phyloP scores from a whole-genome alignment of 2,329 filamentous ascomycete genomes.

The Fusarium agapanthi region DNA sequence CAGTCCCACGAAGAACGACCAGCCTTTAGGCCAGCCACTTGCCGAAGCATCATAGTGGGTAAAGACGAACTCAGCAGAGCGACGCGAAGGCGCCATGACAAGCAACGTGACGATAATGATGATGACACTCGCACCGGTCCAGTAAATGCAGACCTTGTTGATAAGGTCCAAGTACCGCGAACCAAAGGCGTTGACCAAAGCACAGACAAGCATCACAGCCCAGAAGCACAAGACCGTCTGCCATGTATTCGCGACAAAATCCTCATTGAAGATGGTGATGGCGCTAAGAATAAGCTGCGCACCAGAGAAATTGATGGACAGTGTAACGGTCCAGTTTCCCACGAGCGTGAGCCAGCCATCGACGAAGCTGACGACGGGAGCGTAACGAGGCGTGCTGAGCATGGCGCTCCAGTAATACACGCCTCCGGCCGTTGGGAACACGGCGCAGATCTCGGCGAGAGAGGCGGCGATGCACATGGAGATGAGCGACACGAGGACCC shows the following conservation, averaged over 20 bases:
- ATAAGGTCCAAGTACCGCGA: conserved; percentile 68
- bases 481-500: conserved; percentile 70
- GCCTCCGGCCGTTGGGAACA: conserved; percentile 68
- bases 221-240: conserved; percentile 81
- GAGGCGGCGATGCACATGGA: conserved; percentile 77
- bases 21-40: conserved; percentile 73
- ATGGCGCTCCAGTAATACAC: conserved; percentile 80
- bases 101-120: conserved; percentile 77
- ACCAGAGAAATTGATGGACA: conserved; percentile 76
- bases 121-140: conserved; percentile 74
- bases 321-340: conserved; percentile 75
- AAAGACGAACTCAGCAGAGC: conserved; percentile 73
- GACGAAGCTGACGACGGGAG: conserved; percentile 72
- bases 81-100: conserved; percentile 70
- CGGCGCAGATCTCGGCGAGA: conserved; percentile 76
- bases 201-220: conserved; percentile 69
- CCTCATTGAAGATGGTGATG: conserved; percentile 70
- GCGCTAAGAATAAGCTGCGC: conserved; percentile 74
- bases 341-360: conserved; percentile 79
- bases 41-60: conserved; percentile 73
- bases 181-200: conserved; percentile 73
- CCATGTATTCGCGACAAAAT: conserved; percentile 69
- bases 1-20: conserved; percentile 65
- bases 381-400: conserved; percentile 68
- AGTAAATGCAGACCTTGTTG: conserved; percentile 77